Percentiles rank a stretch among this genome's conserved stretches.
Evolutionary conservation across 1,284 basidiomycete species (phyloP).

Genomic region (Rhodotorula sp.): DNA sequence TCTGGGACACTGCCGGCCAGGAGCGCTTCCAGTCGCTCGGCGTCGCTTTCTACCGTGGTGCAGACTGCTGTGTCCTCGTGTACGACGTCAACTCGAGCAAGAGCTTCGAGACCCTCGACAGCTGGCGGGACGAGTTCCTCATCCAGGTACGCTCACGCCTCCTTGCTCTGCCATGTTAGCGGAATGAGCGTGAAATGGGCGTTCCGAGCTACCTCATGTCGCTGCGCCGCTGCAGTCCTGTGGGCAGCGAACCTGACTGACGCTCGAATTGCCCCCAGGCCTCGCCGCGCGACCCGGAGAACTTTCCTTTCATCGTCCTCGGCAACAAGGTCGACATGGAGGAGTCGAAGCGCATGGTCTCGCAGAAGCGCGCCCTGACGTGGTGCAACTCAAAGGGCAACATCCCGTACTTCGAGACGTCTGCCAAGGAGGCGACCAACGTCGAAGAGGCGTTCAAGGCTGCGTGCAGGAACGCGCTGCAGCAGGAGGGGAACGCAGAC

Average conservation of each 20-base stretch:
- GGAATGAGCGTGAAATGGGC: neutral
- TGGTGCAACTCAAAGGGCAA: constrained; percentile 99
- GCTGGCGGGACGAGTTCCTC: constrained; percentile 96
- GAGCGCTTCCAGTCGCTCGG: constrained; percentile 99
- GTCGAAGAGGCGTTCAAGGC: constrained; percentile 99
- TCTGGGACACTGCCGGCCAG: constrained; percentile 99
- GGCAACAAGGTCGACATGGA: constrained; percentile 99
- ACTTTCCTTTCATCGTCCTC: constrained; percentile 97
- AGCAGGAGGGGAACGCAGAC: constrained; percentile 95
- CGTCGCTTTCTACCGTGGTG: constrained; percentile 98
- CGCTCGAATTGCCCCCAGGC: constrained; percentile 59
- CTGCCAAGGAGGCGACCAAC: constrained; percentile 99
- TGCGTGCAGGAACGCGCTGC: constrained; percentile 95
- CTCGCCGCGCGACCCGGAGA: constrained; percentile 96
- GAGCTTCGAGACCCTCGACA: constrained; percentile 96
- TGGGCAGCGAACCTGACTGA: neutral
- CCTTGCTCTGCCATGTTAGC: neutral
- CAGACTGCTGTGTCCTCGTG: constrained; percentile 98
- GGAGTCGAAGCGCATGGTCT: constrained; percentile 97
- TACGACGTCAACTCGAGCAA: constrained; percentile 99
- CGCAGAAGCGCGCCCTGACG: constrained; percentile 99
- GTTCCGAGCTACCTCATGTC: too few relatives aligned
- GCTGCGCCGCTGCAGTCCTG: too few relatives aligned
- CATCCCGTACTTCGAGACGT: constrained; percentile 99
- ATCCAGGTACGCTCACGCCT: constrained; percentile 61